Conservation (phyloP, 768 basidiomycete genomes). For the Boletus bicolor region DNA sequence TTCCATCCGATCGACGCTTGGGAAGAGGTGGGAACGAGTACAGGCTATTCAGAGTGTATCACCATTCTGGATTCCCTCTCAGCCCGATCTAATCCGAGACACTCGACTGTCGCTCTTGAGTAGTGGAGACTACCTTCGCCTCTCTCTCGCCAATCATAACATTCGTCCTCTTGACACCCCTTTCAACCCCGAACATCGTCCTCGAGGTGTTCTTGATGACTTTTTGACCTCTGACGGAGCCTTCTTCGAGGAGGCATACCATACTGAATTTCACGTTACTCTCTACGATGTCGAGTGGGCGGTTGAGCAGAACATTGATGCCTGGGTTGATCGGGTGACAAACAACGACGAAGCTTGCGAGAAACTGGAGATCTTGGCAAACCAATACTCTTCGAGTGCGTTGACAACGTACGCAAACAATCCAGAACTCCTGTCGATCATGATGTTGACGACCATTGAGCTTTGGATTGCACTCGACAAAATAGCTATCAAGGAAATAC, state of each 20-base stretch:
- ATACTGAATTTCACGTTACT: constrained; percentile 11
- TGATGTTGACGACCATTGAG: constrained; percentile 40
- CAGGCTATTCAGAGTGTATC: constrained; percentile 27
- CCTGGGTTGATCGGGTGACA: constrained; percentile 30
- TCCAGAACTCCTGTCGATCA: constrained; percentile 40
- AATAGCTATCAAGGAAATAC: constrained; percentile 14
- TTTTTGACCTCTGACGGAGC: constrained; percentile 14
- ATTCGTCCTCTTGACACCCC: background rate
- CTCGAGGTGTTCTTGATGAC: constrained; percentile 13
- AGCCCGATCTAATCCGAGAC: constrained; percentile 30
- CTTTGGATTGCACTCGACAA: constrained; percentile 39
- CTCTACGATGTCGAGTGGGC: constrained; percentile 39
- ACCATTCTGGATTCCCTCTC: constrained; percentile 29
- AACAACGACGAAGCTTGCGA: constrained; percentile 12
- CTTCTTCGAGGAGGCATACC: constrained; percentile 10
- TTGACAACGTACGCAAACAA: constrained; percentile 27
- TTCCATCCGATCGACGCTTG: constrained; percentile 21
- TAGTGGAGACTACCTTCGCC: constrained; percentile 29
- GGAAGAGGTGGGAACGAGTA: constrained; percentile 36
- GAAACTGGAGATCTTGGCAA: constrained; percentile 23
- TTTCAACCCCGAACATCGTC: constrained; percentile 5
- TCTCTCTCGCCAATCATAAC: constrained; percentile 8
- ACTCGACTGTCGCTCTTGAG: constrained; percentile 32
- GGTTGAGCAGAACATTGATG: constrained; percentile 31
- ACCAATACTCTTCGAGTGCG: constrained; percentile 30